phyloP scores from a whole-genome alignment of 352 stramenopile genomes.

The Salisapilia sapeloensis region DNA sequence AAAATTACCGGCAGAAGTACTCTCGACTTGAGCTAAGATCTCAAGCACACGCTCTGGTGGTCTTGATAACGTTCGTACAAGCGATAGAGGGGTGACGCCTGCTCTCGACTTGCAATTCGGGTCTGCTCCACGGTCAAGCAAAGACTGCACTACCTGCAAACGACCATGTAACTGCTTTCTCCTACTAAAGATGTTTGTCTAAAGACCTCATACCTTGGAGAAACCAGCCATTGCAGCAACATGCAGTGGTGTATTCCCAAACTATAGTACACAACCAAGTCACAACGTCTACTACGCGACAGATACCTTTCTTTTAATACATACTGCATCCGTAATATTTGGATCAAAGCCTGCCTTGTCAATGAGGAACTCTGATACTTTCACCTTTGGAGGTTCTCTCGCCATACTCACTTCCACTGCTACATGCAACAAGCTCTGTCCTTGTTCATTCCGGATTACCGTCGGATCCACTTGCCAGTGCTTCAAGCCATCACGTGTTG shows the following conservation, averaged over 20 bases:
- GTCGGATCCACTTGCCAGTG: slow-evolving; percentile 55
- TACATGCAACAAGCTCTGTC: slow-evolving; percentile 43
- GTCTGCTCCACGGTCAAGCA: slow-evolving; percentile 34
- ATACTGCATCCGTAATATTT: slow-evolving; percentile 43
- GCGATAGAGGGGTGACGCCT: slow-evolving; percentile 41
- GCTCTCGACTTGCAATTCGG: slow-evolving; percentile 27
- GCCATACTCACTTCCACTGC: slow-evolving; percentile 51
- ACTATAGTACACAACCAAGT: slow-evolving; percentile 12
- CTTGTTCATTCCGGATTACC: slow-evolving; percentile 41
- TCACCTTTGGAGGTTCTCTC: slow-evolving; percentile 42
- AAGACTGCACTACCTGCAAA: slow-evolving; percentile 16
- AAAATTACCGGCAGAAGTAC: slow-evolving; percentile 4
- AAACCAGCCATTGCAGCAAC: slow-evolving; percentile 50
- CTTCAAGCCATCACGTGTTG: slow-evolving; percentile 51
- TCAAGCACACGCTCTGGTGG: slow-evolving; percentile 49
- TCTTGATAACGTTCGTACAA: slow-evolving; percentile 44
- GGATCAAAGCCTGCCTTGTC: slow-evolving; percentile 53
- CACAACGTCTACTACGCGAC: neutral
- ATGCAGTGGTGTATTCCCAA: slow-evolving; percentile 58
- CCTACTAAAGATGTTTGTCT: neutral
- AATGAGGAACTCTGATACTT: slow-evolving; percentile 44
- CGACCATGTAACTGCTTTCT: neutral
- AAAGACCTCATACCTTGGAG: slow-evolving; percentile 11
- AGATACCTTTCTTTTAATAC: neutral
- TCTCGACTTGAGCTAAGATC: slow-evolving; percentile 30